Conservation (phyloP, 345 rosid species). For the Linum usitatissimum region DNA sequence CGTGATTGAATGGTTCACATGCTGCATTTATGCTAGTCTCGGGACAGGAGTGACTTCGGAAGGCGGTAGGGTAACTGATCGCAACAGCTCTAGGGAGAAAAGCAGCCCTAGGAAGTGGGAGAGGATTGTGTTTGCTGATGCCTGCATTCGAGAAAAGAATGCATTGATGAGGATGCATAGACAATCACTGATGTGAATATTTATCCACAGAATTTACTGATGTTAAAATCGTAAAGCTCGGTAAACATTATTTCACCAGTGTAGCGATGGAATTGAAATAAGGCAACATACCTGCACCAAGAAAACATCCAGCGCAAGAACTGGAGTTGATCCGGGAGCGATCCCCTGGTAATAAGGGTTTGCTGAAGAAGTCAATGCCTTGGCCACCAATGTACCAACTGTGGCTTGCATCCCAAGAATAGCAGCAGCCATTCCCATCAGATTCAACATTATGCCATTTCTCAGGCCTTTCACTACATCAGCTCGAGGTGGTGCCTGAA, state of each 20-base stretch:
- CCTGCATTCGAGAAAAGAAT: slow-evolving; percentile 39
- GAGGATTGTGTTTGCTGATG: slow-evolving; percentile 85
- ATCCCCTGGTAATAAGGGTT: slow-evolving; percentile 82
- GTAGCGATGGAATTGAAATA: neutral
- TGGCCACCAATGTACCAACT: slow-evolving; percentile 77
- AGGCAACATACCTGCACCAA: slow-evolving; percentile 66
- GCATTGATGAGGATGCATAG: neutral
- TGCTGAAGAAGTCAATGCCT: slow-evolving; percentile 83
- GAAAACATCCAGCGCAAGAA: slow-evolving; percentile 90
- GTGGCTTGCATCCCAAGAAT: slow-evolving; percentile 96
- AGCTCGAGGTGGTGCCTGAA: slow-evolving; percentile 93
- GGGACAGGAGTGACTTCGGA: slow-evolving; percentile 43
- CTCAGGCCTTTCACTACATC: slow-evolving; percentile 88
- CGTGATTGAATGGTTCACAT: neutral
- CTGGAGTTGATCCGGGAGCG: slow-evolving; percentile 70
- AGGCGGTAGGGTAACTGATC: slow-evolving; percentile 72
- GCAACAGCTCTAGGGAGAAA: slow-evolving; percentile 82
- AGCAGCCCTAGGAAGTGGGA: slow-evolving; percentile 92
- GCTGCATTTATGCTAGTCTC: slow-evolving; percentile 33
- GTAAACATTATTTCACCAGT: neutral
- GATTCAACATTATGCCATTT: slow-evolving; percentile 68
- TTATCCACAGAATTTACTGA: neutral
- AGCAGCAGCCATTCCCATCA: slow-evolving; percentile 91
- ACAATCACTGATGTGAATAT: neutral
- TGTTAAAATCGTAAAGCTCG: neutral